These are phyloP conservation scores for Blastobotrys peoriensis DNA, from an alignment of 805 yeast genomes.

Conservation along the genomic window DNA sequence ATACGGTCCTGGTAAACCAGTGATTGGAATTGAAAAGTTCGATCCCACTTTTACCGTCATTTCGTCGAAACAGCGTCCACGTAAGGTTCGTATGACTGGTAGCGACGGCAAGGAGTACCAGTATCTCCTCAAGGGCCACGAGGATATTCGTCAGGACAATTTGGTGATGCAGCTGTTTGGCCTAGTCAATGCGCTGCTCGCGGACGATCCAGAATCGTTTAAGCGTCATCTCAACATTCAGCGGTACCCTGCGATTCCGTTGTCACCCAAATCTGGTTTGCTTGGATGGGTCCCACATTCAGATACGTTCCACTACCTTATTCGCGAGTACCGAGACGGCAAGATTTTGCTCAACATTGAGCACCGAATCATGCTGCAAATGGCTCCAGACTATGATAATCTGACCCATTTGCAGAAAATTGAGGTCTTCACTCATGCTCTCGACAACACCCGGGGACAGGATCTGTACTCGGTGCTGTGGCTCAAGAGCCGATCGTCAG, in stretches of 20 bases:
- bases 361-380: constrained; percentile 91
- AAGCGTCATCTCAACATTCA: constrained; percentile 92
- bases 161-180: constrained; percentile 98
- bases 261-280: constrained; percentile 95
- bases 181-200: constrained; percentile 80
- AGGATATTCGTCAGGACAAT: constrained; percentile 95
- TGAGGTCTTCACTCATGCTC: constrained; percentile 92
- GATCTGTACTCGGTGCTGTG: constrained; percentile 92
- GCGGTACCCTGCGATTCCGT: constrained; percentile 86
- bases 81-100: constrained; percentile 73
- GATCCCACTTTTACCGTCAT: constrained; percentile 83
- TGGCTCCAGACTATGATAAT: constrained; percentile 95
- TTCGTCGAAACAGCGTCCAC: constrained; percentile 93
- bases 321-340: constrained; percentile 87
- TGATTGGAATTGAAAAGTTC: constrained; percentile 64
- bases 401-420: constrained; percentile 86
- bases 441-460: constrained; percentile 93
- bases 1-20: constrained; percentile 75
- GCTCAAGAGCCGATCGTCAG: constrained; percentile 93
- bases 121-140: constrained; percentile 87
- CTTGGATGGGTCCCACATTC: constrained; percentile 97
- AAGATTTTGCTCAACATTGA: constrained; percentile 87
- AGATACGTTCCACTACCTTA: constrained; percentile 91
- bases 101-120: constrained; percentile 89
- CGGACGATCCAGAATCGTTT: constrained; percentile 91